Conservation (phyloP, 2,329 filamentous ascomycete species). For the Pseudopithomyces chartarum region DNA sequence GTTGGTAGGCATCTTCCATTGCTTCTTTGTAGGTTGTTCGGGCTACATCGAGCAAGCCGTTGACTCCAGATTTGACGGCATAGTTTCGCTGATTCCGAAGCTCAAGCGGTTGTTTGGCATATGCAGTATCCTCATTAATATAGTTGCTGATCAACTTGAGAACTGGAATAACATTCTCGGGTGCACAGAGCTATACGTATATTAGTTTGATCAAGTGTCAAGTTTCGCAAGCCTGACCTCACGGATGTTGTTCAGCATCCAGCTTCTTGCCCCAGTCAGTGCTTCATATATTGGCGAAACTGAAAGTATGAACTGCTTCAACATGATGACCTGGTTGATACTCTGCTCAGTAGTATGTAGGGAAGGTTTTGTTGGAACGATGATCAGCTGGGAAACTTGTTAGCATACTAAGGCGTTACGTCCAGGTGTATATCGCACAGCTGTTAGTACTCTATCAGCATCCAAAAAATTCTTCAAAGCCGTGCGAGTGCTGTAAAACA, state of each 20-base stretch:
- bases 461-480: constrained; percentile 78
- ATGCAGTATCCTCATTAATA: constrained; percentile 82
- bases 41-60: constrained; percentile 85
- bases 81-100: constrained; percentile 88
- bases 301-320: constrained; percentile 79
- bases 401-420: constrained; percentile 12
- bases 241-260: constrained; percentile 70
- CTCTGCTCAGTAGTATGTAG: constrained; percentile 76
- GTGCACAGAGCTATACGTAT: constrained; percentile 62
- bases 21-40: constrained; percentile 89
- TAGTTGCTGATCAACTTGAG: constrained; percentile 68
- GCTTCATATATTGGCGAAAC: constrained; percentile 71
- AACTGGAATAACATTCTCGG: constrained; percentile 65
- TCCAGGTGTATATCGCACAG: constrained; percentile 53
- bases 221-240: constrained; percentile 47
- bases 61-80: constrained; percentile 84
- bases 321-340: constrained; percentile 83
- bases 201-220: neutral
- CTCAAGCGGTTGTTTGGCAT: constrained; percentile 79
- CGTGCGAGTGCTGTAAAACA: constrained; percentile 79
- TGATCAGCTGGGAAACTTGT: constrained; percentile 65
- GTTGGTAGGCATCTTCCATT: constrained; percentile 74
- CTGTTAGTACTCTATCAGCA: constrained; percentile 78
- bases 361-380: constrained; percentile 69
- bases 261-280: constrained; percentile 66